Evolutionary conservation across 208 protist species (phyloP).

Genomic region (Trypanosomatidae sp.): DNA sequence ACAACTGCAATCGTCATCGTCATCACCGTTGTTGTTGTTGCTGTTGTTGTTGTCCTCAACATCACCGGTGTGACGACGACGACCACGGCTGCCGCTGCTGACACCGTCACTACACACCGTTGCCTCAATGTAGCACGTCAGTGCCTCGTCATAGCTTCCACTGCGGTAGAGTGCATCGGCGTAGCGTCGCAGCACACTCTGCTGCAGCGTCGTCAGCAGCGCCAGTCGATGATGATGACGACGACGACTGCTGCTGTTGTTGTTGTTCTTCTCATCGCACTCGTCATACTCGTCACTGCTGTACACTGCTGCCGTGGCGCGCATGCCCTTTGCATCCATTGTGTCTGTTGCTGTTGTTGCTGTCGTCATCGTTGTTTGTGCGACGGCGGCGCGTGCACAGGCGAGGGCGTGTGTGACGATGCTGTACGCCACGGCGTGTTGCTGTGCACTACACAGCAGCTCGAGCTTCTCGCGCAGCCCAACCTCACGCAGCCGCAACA

Average conservation of each 20-base stretch:
- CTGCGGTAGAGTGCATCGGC: constrained; percentile 91
- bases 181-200: constrained; percentile 88
- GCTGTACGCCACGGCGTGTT: constrained; percentile 89
- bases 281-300: no score
- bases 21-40: neutral
- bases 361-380: neutral
- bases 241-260: neutral
- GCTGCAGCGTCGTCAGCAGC: constrained; percentile 45
- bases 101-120: constrained; percentile 10
- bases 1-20: constrained; percentile 81
- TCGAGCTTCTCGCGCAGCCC: constrained; percentile 91
- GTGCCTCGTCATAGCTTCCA: no score
- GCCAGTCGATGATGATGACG: neutral
- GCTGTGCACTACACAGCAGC: constrained; percentile 92
- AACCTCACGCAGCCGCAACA: constrained; percentile 83
- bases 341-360: no score
- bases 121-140: no score
- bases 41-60: neutral
- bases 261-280: neutral
- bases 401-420: constrained; percentile 36
- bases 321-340: no score
- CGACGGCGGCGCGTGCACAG: no score
- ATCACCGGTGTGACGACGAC: neutral
- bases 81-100: neutral
- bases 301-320: no score